Evolutionary conservation across 1,284 basidiomycete genomes (phyloP), one percentile per base, ranked within the genome.

Genomic region (Kwoniella shivajii): DNA sequence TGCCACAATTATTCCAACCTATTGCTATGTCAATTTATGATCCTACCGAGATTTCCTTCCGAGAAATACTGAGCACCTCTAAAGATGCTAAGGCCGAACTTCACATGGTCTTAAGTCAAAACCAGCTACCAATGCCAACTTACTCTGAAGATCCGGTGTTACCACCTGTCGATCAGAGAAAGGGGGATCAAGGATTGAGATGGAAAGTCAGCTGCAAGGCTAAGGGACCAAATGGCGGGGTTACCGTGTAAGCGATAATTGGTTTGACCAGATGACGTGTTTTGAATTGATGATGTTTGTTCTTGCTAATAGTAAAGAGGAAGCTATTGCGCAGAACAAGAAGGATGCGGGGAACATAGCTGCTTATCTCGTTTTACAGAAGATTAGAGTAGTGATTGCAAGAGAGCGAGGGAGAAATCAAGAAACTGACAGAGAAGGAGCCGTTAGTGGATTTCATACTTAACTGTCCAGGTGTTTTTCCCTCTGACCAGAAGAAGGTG

Each of bases 281-380:
- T 20, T n/a, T 29, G 24, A 29, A 29, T n/a, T n/a, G 7, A 44
- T 22, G 20, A 4, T 44, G 6, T 34, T 11, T 9, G 31, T 37
- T 9, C 13, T 27, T 14, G n/a, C 4, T 20, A 10, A 44, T 24
- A 53, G 51, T 29, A 31, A 39, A 24, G 43, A 27, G 18, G 41
- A 53, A 38, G 51, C 42, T 26, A 31, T 45, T 2, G 42, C 41
- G 4, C 42, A 22, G 14, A 53, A 53, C n/a, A 31, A 33, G 24
- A 53, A 53, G 36, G 51, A 53, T 13, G 51, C 51, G 10, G 33
- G 51, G 6, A 53, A 53, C 24, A 53, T 53, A 24, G 51, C 51
- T 24, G 51, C 51, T 3, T 53, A 53, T 20, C 42, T 34, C 4
- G 51, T 26, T 22, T 26, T 53, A 14, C 30, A 53, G 34, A 37